Evolutionary conservation across 78 protist genomes (phyloP).

Genomic region (Dictyostelium capitatum): DNA sequence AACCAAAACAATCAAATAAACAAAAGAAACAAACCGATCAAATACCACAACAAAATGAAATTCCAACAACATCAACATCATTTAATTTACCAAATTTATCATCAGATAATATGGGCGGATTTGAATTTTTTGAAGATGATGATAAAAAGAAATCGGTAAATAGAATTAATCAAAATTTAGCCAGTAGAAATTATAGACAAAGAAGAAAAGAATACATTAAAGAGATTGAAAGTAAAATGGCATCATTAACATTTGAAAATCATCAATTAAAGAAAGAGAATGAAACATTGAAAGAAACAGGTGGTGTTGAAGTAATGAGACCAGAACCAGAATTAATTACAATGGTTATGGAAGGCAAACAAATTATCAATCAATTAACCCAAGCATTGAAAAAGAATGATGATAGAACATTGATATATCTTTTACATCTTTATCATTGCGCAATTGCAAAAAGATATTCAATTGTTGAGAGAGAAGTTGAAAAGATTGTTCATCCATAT

Average conservation of each 20-base stretch:
- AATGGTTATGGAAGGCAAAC: constrained; percentile 74
- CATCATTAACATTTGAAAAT: constrained; percentile 67
- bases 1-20: neutral
- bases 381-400: constrained; percentile 72
- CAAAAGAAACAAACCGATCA: neutral
- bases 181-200: constrained; percentile 72
- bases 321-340: constrained; percentile 76
- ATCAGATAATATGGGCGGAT: neutral
- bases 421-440: constrained; percentile 52
- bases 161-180: constrained; percentile 65
- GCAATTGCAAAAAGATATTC: constrained; percentile 70
- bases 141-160: constrained; percentile 17
- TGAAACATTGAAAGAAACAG: constrained; percentile 75
- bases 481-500: constrained; percentile 72
- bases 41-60: neutral
- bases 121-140: constrained; percentile 33
- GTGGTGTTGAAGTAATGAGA: constrained; percentile 81
- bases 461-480: constrained; percentile 57
- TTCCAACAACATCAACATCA: neutral
- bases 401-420: constrained; percentile 53
- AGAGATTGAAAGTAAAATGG: constrained; percentile 70
- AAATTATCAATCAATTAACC: constrained; percentile 59
- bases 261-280: constrained; percentile 67
- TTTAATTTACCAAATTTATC: neutral
- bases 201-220: constrained; percentile 71